These are phyloP conservation scores for Ceratobasidium sp. DNA, from an alignment of 1,284 basidiomycete genomes.

Conservation along the genomic window DNA sequence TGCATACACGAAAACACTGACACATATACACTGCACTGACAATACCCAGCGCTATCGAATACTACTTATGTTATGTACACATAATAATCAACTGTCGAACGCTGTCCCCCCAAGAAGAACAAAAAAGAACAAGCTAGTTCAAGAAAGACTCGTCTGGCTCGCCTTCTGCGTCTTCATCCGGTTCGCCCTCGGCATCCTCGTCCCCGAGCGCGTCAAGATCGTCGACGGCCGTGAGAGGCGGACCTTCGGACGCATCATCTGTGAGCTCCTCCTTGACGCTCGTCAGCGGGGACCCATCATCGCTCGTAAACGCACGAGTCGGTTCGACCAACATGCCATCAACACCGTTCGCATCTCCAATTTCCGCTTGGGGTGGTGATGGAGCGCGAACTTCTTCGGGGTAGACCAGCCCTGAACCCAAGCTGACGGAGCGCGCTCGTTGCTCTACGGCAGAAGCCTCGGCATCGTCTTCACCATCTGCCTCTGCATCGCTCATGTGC, in stretches of 20 bases:
- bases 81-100: conserved; percentile 38
- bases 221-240: conserved; percentile 50
- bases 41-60: conserved; percentile 40
- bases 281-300: conserved; percentile 28
- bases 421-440: conserved; percentile 38
- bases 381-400: conserved; percentile 12
- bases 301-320: conserved; percentile 18
- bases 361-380: conserved; percentile 6
- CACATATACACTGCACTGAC: conserved; percentile 38
- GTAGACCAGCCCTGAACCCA: conserved; percentile 44
- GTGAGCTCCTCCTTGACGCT: conserved; percentile 48
- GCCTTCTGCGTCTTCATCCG: conserved; percentile 57
- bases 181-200: conserved; percentile 57
- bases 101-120: conserved; percentile 8
- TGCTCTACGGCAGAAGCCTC: conserved; percentile 18
- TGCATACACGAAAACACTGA: conserved; percentile 31
- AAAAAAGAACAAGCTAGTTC: conserved; percentile 9
- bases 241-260: conserved; percentile 52
- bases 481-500: conserved; percentile 30
- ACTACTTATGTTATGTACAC: conserved; percentile 46
- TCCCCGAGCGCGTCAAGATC: conserved; percentile 61
- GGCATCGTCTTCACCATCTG: conserved; percentile 45
- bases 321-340: conserved; percentile 19
- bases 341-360: conserved; percentile 6
- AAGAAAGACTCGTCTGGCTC: conserved; percentile 59